Evolutionary conservation across 2,329 filamentous ascomycete species (phyloP), one percentile per base, ranked within the genome.

Genomic region (Akanthomyces dipterigenus): DNA sequence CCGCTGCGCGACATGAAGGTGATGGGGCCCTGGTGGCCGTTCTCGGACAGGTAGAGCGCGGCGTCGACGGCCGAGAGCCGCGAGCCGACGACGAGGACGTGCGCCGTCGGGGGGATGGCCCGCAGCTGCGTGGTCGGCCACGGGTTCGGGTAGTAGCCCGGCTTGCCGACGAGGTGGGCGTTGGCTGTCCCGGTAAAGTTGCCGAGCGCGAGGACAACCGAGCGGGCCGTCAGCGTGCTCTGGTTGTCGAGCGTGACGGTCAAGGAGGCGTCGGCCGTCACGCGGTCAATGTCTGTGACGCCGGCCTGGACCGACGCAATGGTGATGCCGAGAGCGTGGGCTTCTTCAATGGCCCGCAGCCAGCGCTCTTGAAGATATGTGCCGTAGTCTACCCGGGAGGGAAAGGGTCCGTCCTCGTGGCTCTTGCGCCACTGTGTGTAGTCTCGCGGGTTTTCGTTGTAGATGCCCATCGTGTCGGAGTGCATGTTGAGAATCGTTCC

Each of bases 401-500:
- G 60, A 12, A 62, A 62, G 12, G 60, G 60, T 18, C 60, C 60
- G 16, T 62, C 60, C 9, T 59, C 49, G 4, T 59, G 40, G 22
- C 38, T 53, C 5, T 8, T 24, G 4, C 60, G 60, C 55, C 60
- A 62, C 26, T 62, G 54, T 38, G 60, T 62, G n/a, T 62, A 62
- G 48, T 62, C 60, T 22, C 42, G 46, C 1, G 49, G 54, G 34
- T 62, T 62, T n/a, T 54, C 54, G 20, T 49, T n/a, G 48, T 40
- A 58, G 3, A 62, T 62, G 12, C 60, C 60, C 60, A 62, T 62
- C 5, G 55, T 58, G 38, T 62, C 60, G 16, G 60, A 62, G 49
- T 62, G 54, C 60, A 62, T 62, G 31, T 62, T 62, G 3, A 62
- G 40, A n/a, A 62, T 62, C 3, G 60, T 62, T 5, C 60, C 60